phyloP scores from a whole-genome alignment of 2,329 filamentous ascomycete species.

The Colletotrichum sp. region DNA sequence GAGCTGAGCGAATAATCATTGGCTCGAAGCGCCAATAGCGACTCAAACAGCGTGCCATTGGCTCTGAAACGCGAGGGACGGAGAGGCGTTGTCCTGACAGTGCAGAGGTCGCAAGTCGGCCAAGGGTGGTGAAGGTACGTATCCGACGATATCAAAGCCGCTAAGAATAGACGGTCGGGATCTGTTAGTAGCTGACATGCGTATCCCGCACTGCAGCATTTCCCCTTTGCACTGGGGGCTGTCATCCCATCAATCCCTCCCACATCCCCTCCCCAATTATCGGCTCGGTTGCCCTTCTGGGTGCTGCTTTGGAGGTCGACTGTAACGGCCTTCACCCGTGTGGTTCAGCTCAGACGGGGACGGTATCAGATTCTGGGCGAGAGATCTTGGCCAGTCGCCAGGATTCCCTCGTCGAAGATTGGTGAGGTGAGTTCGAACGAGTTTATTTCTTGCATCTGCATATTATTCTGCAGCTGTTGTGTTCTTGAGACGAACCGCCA shows the following conservation, averaged over 20 bases:
- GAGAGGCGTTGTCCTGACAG: slow-evolving; percentile 7
- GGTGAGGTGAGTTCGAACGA: slow-evolving; percentile 7
- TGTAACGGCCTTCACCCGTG: neutral
- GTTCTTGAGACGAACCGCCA: slow-evolving; percentile 11
- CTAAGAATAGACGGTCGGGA: slow-evolving; percentile 12
- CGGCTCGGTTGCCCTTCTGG: slow-evolving; percentile 2
- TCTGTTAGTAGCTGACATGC: slow-evolving; percentile 6
- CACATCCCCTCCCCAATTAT: neutral
- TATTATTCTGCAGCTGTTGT: neutral
- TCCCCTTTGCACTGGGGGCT: neutral
- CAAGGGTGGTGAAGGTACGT: slow-evolving; percentile 7
- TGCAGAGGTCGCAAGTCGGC: neutral
- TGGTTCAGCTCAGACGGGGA: slow-evolving; percentile 13
- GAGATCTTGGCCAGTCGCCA: neutral
- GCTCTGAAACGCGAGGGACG: slow-evolving; percentile 4
- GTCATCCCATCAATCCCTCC: slow-evolving; percentile 5
- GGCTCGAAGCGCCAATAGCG: neutral
- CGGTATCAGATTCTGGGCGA: neutral
- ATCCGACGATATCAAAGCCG: neutral
- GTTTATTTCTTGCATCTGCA: slow-evolving; percentile 1
- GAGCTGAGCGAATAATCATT: neutral
- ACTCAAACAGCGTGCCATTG: neutral
- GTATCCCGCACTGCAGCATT: neutral
- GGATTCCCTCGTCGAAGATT: slow-evolving; percentile 7
- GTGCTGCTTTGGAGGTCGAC: neutral